Evolutionary conservation across 495 filamentous ascomycete genomes (phyloP), one percentile per base, ranked within the genome.

Genomic region (Podospora conica): DNA sequence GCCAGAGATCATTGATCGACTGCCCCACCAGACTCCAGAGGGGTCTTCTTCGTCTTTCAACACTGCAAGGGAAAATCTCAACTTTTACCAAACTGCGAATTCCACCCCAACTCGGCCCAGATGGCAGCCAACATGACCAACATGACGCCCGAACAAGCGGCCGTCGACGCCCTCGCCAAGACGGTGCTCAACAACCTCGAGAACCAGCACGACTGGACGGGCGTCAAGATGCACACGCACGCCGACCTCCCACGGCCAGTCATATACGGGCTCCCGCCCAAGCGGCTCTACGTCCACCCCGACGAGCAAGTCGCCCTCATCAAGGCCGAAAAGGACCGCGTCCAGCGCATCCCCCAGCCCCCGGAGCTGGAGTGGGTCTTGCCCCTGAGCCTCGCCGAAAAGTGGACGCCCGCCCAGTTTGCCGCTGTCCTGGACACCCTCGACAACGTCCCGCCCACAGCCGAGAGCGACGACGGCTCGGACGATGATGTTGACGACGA

Each of bases 271-370:
- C 81, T 96, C n/a, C 93, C 95, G 9, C 92, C 95, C 7, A 85
- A 89, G 59, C 85, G 87, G 7, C 83, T 96, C 23, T 98, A 98
- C 78, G 84, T 91, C 61, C 93, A 98, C 75, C 95, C 95, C 7
- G 95, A 97, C 75, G 91, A 96, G 77, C 92, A 96, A 77, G 84
- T 93, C 54, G 88, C 86, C 68, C 84, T 91, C 74, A 78, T 96
- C 63, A 87, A 90, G 75, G 78, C 79, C 53, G 78, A 81, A 63
- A 76, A 79, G 64, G 74, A 74, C 28, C 65, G 70, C 3, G 69
- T 74, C 68, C 23, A 77, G 60, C 69, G 63, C 28, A 76, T 83
- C n/a, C 68, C 72, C 25, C 81, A 81, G 67, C 77, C 80, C 2
- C 79, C 87, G 0, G 86, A 90, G 70, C 76, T 85, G 59, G 89